Evolutionary conservation across 805 yeast genomes (phyloP).

Genomic region (Starmerella stigmatis): DNA sequence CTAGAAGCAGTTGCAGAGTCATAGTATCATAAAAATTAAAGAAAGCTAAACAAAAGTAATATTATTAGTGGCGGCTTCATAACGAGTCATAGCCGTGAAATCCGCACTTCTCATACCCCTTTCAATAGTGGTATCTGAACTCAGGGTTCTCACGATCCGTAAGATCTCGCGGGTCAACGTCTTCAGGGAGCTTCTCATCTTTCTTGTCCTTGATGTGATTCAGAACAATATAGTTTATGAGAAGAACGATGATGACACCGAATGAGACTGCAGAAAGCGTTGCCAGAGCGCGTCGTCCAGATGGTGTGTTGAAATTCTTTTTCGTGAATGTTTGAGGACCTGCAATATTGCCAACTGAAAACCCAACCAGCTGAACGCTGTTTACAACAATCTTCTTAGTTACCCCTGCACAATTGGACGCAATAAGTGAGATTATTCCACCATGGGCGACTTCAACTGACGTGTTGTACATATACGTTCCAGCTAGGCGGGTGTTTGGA

Average conservation of each 20-base stretch:
- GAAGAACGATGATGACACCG: neutral
- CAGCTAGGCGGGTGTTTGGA: conserved; percentile 10
- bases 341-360: conserved; percentile 43
- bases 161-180: conserved; percentile 30
- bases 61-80: too few species aligned
- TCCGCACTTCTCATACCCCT: too few species aligned
- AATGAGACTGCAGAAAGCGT: conserved; percentile 34
- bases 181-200: conserved; percentile 7
- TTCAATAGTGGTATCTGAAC: conserved; percentile 43
- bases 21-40: too few species aligned
- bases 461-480: conserved; percentile 12
- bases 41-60: too few species aligned
- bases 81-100: too few species aligned
- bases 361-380: conserved; percentile 38
- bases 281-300: conserved; percentile 47
- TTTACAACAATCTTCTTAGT: conserved; percentile 44
- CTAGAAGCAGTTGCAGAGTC: too few species aligned
- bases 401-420: conserved; percentile 45
- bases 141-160: conserved; percentile 45
- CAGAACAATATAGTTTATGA: neutral
- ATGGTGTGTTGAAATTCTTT: conserved; percentile 51
- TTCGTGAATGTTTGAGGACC: conserved; percentile 53
- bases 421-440: conserved; percentile 23
- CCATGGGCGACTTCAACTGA: conserved; percentile 10
- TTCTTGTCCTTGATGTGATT: conserved; percentile 10